Conservation (phyloP, 352 stramenopile species). For the Globisporangium cystogenes region DNA sequence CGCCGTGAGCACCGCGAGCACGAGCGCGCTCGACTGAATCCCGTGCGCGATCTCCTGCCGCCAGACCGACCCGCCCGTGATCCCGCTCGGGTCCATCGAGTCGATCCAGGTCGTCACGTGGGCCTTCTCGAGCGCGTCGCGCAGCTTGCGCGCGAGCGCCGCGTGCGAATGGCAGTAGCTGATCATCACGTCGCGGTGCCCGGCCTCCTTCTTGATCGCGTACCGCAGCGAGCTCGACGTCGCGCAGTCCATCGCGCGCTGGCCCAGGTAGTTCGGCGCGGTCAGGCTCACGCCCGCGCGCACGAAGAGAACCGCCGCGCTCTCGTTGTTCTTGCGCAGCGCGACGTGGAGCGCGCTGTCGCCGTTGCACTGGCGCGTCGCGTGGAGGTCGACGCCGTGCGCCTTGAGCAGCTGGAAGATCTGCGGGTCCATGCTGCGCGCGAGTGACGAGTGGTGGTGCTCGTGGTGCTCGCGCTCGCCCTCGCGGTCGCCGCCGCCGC, state of each 20-base stretch:
- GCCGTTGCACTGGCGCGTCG: conserved; percentile 49
- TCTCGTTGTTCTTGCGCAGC: conserved; percentile 62
- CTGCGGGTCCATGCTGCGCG: conserved; percentile 34
- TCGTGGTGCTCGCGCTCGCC: conserved; percentile 16
- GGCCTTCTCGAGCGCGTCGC: conserved; percentile 57
- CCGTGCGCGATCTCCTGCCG: conserved; percentile 75
- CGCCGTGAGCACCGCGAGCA: conserved; percentile 66
- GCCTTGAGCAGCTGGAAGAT: conserved; percentile 51
- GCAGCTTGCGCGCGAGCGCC: conserved; percentile 54
- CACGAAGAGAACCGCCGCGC: conserved; percentile 60
- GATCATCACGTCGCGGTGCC: conserved; percentile 83
- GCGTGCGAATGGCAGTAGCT: conserved; percentile 83
- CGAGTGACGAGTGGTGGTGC: conserved; percentile 17
- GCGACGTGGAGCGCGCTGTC: conserved; percentile 75
- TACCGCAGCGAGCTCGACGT: conserved; percentile 65
- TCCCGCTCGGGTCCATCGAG: conserved; percentile 76
- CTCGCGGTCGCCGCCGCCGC: conserved; percentile 18
- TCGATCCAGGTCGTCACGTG: conserved; percentile 86
- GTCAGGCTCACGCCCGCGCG: conserved; percentile 65
- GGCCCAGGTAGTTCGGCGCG: conserved; percentile 45
- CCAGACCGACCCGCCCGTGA: conserved; percentile 75
- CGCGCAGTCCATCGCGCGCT: conserved; percentile 73
- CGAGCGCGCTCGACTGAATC: conserved; percentile 68
- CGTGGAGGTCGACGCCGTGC: conserved; percentile 47
- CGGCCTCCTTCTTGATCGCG: conserved; percentile 80